Base-by-base conservation (phyloP, 2,329 filamentous ascomycete genomes). In the Aspergillus hiratsukae region DNA sequence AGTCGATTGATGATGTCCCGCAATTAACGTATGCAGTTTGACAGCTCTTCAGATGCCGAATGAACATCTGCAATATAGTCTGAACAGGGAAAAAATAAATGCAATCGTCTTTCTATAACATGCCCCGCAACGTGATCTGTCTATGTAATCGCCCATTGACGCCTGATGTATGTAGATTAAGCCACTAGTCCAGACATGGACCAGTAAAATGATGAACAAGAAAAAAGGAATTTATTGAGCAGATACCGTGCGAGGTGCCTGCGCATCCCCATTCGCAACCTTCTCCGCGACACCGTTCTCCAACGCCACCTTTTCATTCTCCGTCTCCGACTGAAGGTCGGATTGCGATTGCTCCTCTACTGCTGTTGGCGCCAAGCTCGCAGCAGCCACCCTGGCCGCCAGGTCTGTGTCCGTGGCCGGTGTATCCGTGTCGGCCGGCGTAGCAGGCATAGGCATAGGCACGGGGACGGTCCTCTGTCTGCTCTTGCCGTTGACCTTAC, bases 401-500 rank as follows among this genome's bases (percentile, higher is more conserved):
- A 37, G 7, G 17, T 37, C 31, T 37, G 14, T 7, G 2, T 37
- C 31, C 14, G 31, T 17, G 6, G 17, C 31, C 31, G 31, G 14
- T 17, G 14, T 37, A n/a, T 17, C 17, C 14, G 14, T 17, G 49
- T 41, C 23, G 23, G 23, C 23, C 23, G 23, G 23, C 23, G 23
- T 27, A 28, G 50, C 40, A 21, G 19, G 9, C 52, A 58, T 23
- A 23, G 31, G 31, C 31, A 35, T 54, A 1, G 61, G 54, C 14
- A 72, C 66, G 3, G 69, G 66, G 31, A 75, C 58, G 6, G 29
- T 65, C 6, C 55, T 48, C 21, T 67, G 63, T 41, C 72, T 64
- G 11, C 65, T 64, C 57, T 71, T 68, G 40, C 73, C 72, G 40
- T 71, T 63, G 48, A 69, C 69, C 25, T 68, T 68, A 10, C 71